These are phyloP conservation scores for Eucalyptus tenuipes DNA, from an alignment of 345 rosid species.

Conservation along the genomic window DNA sequence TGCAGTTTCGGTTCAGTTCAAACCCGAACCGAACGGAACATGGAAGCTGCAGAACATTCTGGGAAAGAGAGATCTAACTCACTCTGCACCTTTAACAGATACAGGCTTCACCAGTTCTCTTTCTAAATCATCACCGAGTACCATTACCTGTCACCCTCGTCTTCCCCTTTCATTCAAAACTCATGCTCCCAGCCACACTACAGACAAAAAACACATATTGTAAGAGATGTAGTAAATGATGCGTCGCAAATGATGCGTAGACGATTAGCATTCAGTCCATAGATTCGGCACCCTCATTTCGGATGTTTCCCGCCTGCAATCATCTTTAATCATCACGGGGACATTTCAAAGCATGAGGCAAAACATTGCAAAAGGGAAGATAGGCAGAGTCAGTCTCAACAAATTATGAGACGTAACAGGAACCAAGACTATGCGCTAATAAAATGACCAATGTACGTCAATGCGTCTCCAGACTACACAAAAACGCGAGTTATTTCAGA, in stretches of 20 bases:
- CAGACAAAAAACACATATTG: fast-evolving
- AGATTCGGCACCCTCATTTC: background rate
- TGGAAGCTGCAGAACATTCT: too few relatives aligned
- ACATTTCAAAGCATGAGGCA: background rate
- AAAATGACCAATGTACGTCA: background rate
- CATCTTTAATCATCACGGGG: background rate
- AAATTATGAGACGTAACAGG: background rate
- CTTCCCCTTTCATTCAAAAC: background rate
- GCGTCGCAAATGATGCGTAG: background rate
- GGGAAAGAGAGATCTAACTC: too few relatives aligned
- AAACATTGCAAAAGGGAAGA: background rate
- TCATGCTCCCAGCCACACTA: background rate
- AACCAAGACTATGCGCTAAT: background rate
- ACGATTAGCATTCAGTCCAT: background rate
- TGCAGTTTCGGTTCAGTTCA: too few relatives aligned
- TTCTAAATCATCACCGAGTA: background rate
- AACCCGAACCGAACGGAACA: too few relatives aligned
- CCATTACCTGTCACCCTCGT: background rate
- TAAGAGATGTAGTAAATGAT: background rate
- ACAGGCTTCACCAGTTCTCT: background rate
- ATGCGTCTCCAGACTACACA: background rate
- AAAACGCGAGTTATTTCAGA: background rate
- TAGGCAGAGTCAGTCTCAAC: background rate
- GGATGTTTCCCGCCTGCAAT: background rate
- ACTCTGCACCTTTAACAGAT: too few relatives aligned